A percentile compares a stretch with the other conserved stretches of the same genome.
Conservation (phyloP, 192 early-diverging fungal species). For the Coemansia sp. region DNA sequence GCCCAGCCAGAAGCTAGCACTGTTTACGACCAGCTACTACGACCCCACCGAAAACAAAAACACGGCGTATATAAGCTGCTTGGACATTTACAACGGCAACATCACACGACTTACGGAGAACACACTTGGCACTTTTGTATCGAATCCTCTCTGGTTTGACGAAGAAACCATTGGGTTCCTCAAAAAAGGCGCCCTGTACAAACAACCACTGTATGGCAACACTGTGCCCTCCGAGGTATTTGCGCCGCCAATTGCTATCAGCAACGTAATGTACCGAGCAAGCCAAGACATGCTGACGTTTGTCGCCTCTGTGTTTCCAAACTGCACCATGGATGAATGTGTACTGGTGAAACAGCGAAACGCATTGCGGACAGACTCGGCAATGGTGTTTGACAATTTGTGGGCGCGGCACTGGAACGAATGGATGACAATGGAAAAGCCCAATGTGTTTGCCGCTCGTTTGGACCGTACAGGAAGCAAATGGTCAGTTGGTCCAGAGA, state of each 20-base stretch:
- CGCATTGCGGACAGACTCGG: slow-evolving; percentile 51
- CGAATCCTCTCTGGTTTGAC: slow-evolving; percentile 36
- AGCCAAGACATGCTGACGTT: slow-evolving; percentile 17
- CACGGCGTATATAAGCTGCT: slow-evolving; percentile 28
- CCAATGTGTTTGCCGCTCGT: slow-evolving; percentile 57
- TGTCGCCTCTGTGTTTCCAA: slow-evolving; percentile 24
- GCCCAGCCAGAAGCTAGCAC: slow-evolving; percentile 25
- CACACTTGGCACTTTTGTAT: neutral
- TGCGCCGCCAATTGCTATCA: slow-evolving; percentile 29
- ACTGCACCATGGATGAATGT: slow-evolving; percentile 43
- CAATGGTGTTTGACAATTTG: slow-evolving; percentile 62
- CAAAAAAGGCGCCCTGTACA: slow-evolving; percentile 22
- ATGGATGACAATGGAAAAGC: slow-evolving; percentile 59
- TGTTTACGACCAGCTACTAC: slow-evolving; percentile 36
- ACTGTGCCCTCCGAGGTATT: slow-evolving; percentile 14
- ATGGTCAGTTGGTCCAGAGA: slow-evolving; percentile 32
- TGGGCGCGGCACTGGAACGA: slow-evolving; percentile 81
- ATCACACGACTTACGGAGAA: slow-evolving; percentile 27
- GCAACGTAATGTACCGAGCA: slow-evolving; percentile 21
- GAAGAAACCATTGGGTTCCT: slow-evolving; percentile 23
- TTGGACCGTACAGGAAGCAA: slow-evolving; percentile 7
- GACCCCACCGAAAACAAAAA: slow-evolving; percentile 22
- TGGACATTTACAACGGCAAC: slow-evolving; percentile 24
- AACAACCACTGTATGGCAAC: slow-evolving; percentile 14
- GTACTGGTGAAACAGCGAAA: neutral